Conservation (phyloP, 2,329 filamentous ascomycete genomes). For the Sporothrix sp. region DNA sequence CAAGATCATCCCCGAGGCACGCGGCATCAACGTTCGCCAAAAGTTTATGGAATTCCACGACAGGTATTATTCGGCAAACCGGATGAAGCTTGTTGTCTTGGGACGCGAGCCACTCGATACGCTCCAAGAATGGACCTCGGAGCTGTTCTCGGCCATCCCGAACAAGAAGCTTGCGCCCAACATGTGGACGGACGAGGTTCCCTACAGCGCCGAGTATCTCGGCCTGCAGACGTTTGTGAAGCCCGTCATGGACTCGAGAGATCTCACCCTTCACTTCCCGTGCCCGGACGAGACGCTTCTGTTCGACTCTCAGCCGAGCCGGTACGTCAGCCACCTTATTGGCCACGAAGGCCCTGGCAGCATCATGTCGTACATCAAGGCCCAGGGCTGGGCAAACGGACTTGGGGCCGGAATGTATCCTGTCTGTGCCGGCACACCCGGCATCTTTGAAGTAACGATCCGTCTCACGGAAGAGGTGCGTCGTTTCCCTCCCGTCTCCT, state of each 20-base stretch:
- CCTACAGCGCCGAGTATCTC: conserved; percentile 40
- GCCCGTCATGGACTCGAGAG: conserved; percentile 79
- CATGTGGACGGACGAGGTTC: conserved; percentile 42
- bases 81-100: conserved; percentile 84
- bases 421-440: conserved; percentile 66
- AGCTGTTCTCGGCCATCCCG: conserved; percentile 70
- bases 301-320: conserved; percentile 70
- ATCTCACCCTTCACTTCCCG: conserved; percentile 71
- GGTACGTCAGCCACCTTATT: conserved; percentile 80
- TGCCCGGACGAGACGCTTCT: conserved; percentile 75
- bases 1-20: conserved; percentile 68
- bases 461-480: conserved; percentile 70
- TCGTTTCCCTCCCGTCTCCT: background rate
- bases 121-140: conserved; percentile 71
- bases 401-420: conserved; percentile 67
- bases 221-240: conserved; percentile 73
- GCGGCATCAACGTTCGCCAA: conserved; percentile 74
- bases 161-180: conserved; percentile 68
- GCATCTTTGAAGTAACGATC: conserved; percentile 70
- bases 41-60: conserved; percentile 90
- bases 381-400: conserved; percentile 79
- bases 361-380: conserved; percentile 81
- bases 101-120: conserved; percentile 75
- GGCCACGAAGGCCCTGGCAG: conserved; percentile 90
- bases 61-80: conserved; percentile 83